These are phyloP conservation scores for Circinella minor DNA, from an alignment of 371 early-diverging fungal species.

Conservation along the genomic window DNA sequence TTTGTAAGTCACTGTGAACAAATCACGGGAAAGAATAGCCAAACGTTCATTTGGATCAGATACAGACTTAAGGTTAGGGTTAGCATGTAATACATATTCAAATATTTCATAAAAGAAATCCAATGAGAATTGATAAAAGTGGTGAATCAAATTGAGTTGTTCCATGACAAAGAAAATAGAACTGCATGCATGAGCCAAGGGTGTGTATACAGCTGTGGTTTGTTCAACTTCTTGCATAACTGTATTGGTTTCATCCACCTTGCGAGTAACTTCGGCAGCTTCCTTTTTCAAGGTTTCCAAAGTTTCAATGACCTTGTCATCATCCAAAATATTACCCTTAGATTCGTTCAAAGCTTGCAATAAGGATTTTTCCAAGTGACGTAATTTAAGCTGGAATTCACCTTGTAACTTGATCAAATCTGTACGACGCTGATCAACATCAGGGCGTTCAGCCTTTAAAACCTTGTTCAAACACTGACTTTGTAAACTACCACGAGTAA, in stretches of 20 bases:
- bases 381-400: slow-evolving; percentile 92
- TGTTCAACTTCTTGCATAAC: slow-evolving; percentile 95
- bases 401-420: slow-evolving; percentile 95
- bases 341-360: slow-evolving; percentile 93
- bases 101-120: slow-evolving; percentile 97
- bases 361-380: slow-evolving; percentile 92
- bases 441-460: slow-evolving; percentile 93
- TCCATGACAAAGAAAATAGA: slow-evolving; percentile 97
- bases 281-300: slow-evolving; percentile 95
- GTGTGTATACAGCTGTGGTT: slow-evolving; percentile 89
- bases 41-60: slow-evolving; percentile 79
- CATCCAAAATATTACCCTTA: slow-evolving; percentile 96
- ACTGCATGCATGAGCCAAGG: slow-evolving; percentile 91
- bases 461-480: slow-evolving; percentile 96
- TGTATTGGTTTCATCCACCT: slow-evolving; percentile 93
- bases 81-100: slow-evolving; percentile 82
- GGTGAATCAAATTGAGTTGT: slow-evolving; percentile 85
- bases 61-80: slow-evolving; percentile 72
- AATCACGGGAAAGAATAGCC: slow-evolving; percentile 75
- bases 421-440: slow-evolving; percentile 91
- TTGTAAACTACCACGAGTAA: slow-evolving; percentile 94
- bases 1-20: slow-evolving; percentile 85
- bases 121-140: slow-evolving; percentile 98
- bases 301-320: slow-evolving; percentile 93
- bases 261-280: slow-evolving; percentile 91